Percentiles rank a stretch among this genome's conserved stretches.
Conservation (phyloP, 106 monocot species). For the Allium cepa region DNA sequence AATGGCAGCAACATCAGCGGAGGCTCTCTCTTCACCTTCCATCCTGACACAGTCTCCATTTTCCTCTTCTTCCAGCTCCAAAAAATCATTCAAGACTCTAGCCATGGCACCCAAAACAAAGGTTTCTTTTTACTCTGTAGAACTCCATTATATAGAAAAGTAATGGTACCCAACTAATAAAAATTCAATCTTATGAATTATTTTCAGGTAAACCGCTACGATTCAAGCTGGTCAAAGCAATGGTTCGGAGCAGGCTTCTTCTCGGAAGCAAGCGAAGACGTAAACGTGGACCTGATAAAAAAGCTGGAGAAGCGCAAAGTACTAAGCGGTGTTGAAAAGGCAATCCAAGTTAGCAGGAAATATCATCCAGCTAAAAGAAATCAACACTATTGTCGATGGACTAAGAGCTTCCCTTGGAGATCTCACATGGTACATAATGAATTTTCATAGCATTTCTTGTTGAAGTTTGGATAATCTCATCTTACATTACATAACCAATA, state of each 20-base stretch:
- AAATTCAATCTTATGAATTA: not conserved
- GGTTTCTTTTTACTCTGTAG: conserved; percentile 11
- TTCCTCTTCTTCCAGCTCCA: conserved; percentile 12
- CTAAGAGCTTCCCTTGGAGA: too few species aligned
- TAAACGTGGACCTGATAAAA: conserved; percentile 67
- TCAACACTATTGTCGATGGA: too few species aligned
- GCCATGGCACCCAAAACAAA: conserved; percentile 84
- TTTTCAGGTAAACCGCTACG: conserved; percentile 75
- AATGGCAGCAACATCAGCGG: conserved; percentile 5
- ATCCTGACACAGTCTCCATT: not conserved
- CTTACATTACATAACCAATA: too few species aligned
- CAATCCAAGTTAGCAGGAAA: too few species aligned
- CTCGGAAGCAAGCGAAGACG: conserved; percentile 62
- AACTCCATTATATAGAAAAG: not conserved
- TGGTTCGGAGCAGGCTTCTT: conserved; percentile 94
- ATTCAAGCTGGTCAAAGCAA: conserved; percentile 69
- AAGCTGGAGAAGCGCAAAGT: conserved; percentile 84
- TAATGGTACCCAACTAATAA: not conserved
- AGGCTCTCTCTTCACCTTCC: conserved; percentile 4
- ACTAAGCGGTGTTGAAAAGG: conserved; percentile 81
- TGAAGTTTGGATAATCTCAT: too few species aligned
- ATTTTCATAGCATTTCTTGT: too few species aligned
- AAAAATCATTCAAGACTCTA: conserved; percentile 16
- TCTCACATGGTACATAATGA: too few species aligned
- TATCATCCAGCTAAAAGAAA: too few species aligned